Evolutionary conservation across 2,329 filamentous ascomycete species (phyloP).

Genomic region (Fusarium torulosum): DNA sequence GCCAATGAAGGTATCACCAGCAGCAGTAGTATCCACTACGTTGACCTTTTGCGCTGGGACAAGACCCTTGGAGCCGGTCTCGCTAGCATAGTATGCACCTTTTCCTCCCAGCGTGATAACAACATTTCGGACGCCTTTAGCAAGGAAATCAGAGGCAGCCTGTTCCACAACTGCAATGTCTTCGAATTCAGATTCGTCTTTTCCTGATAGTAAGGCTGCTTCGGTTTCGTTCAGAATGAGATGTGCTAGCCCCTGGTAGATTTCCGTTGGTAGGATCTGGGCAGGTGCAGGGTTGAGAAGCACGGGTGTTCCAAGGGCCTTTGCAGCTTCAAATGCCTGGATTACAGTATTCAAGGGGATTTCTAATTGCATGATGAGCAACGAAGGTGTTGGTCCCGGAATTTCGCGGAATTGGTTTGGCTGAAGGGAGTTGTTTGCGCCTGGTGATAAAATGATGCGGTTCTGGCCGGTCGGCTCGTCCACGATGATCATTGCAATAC

Average conservation of each 20-base stretch:
- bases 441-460: slow-evolving; percentile 78
- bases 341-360: slow-evolving; percentile 76
- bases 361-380: slow-evolving; percentile 82
- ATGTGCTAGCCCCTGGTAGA: slow-evolving; percentile 77
- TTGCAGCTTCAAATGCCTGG: slow-evolving; percentile 67
- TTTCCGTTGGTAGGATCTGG: slow-evolving; percentile 72
- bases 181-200: slow-evolving; percentile 63
- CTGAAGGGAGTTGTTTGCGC: slow-evolving; percentile 72
- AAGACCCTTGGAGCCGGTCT: slow-evolving; percentile 57
- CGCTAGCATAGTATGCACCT: slow-evolving; percentile 75
- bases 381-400: slow-evolving; percentile 61
- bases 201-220: slow-evolving; percentile 77
- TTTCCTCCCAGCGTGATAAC: slow-evolving; percentile 86
- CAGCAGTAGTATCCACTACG: slow-evolving; percentile 93
- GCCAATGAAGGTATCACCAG: slow-evolving; percentile 94
- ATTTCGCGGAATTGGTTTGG: slow-evolving; percentile 53
- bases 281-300: slow-evolving; percentile 90
- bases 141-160: slow-evolving; percentile 72
- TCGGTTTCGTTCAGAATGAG: slow-evolving; percentile 93
- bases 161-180: slow-evolving; percentile 57
- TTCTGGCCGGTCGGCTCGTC: slow-evolving; percentile 81
- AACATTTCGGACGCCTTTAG: slow-evolving; percentile 77
- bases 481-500: slow-evolving; percentile 81
- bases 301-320: slow-evolving; percentile 66
- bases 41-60: slow-evolving; percentile 75